Evolutionary conservation across 768 basidiomycete genomes (phyloP).

Genomic region (Hypholoma sublateritium): DNA sequence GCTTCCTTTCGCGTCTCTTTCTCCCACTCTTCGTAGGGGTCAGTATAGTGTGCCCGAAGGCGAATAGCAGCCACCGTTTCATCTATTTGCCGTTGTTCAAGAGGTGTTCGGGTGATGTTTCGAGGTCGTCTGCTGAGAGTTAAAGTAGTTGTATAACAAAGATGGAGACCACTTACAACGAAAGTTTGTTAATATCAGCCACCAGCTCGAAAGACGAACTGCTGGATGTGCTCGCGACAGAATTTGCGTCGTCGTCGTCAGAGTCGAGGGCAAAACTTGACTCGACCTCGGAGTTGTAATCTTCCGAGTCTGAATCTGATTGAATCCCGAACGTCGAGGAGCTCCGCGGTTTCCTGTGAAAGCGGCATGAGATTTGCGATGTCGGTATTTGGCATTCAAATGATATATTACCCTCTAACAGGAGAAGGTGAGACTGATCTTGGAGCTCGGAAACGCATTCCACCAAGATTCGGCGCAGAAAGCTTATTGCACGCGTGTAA

Average conservation of each 20-base stretch:
- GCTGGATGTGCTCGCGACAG: constrained; percentile 20
- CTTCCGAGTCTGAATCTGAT: constrained; percentile 44
- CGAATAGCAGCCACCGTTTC: constrained; percentile 54
- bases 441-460: constrained; percentile 57
- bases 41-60: constrained; percentile 48
- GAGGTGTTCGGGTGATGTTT: constrained; percentile 30
- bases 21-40: constrained; percentile 62
- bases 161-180: constrained; percentile 12
- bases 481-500: background rate
- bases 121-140: constrained; percentile 21
- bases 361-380: constrained; percentile 2
- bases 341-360: constrained; percentile 27
- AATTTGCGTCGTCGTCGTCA: constrained; percentile 27
- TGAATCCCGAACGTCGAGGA: constrained; percentile 58
- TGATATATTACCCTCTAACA: constrained; percentile 32
- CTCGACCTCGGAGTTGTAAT: constrained; percentile 29
- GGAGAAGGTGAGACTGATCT: constrained; percentile 53
- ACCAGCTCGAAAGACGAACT: constrained; percentile 18
- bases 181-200: constrained; percentile 19
- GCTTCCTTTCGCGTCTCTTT: constrained; percentile 49
- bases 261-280: constrained; percentile 36
- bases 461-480: background rate
- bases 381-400: background rate
- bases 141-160: background rate
- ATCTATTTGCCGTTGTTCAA: constrained; percentile 43